These are phyloP conservation scores for Pichia cactophila DNA, from an alignment of 1,139 yeast genomes.

Conservation along the genomic window DNA sequence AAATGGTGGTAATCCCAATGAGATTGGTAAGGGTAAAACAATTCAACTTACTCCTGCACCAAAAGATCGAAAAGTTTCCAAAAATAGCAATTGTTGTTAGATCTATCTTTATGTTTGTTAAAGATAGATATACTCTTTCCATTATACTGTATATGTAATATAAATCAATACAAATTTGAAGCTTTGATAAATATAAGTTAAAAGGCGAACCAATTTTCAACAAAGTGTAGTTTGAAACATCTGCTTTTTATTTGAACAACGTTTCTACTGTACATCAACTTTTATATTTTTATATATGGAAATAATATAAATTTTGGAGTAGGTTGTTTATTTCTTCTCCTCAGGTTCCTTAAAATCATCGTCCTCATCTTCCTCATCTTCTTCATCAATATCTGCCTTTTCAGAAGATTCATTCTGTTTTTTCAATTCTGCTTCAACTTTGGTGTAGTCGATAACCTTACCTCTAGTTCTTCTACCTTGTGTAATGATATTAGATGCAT, in stretches of 20 bases:
- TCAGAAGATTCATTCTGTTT: slow-evolving; percentile 32
- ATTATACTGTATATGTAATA: not conserved
- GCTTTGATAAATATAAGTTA: not conserved
- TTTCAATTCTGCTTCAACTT: slow-evolving; percentile 72
- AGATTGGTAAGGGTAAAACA: slow-evolving; percentile 56
- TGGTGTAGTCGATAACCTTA: slow-evolving; percentile 75
- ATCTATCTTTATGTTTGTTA: not conserved
- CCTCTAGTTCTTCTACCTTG: slow-evolving; percentile 90
- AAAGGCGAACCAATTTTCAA: not conserved
- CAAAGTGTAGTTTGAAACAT: not conserved
- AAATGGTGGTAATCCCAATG: slow-evolving; percentile 38
- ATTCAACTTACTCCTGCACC: slow-evolving; percentile 93
- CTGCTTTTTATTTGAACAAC: not conserved
- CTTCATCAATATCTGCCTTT: slow-evolving; percentile 32
- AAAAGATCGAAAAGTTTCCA: slow-evolving; percentile 60
- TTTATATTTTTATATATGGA: not conserved
- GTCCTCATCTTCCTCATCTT: slow-evolving; percentile 31
- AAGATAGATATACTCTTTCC: not conserved
- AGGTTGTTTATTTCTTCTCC: slow-evolving; percentile 8
- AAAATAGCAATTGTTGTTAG: slow-evolving; percentile 62
- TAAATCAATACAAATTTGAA: not conserved
- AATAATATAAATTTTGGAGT: not conserved
- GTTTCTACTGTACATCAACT: not conserved
- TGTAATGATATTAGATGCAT: slow-evolving; percentile 72
- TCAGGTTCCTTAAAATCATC: slow-evolving; percentile 24